phyloP scores from a whole-genome alignment of 1,139 yeast species.

The Blastobotrys serpentis region DNA sequence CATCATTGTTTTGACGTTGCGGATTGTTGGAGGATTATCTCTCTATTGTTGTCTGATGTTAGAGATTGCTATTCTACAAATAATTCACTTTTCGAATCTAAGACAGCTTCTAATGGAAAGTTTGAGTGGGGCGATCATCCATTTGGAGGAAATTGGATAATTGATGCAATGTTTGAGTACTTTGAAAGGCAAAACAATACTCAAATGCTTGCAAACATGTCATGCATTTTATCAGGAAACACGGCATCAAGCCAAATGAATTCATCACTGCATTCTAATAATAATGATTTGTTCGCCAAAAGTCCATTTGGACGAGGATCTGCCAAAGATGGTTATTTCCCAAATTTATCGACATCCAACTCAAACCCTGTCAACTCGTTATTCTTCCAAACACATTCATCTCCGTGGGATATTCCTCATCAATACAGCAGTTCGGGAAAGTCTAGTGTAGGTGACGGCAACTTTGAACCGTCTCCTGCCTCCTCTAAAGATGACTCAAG shows the following conservation, averaged over 20 bases:
- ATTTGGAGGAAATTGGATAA: conserved; percentile 73
- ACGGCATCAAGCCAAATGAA: conserved; percentile 5
- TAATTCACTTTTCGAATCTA: neutral
- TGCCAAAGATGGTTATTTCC: neutral
- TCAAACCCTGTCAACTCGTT: neutral
- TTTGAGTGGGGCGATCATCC: conserved; percentile 77
- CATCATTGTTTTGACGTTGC: conserved; percentile 63
- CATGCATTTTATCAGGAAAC: conserved; percentile 53
- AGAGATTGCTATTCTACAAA: conserved; percentile 14
- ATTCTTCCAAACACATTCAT: conserved; percentile 2
- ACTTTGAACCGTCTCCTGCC: conserved; percentile 11
- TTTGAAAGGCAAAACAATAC: conserved; percentile 66
- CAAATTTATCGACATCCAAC: neutral
- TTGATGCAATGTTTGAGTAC: conserved; percentile 59
- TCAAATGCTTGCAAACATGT: conserved; percentile 89
- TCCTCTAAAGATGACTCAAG: conserved; percentile 25
- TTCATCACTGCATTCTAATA: no score
- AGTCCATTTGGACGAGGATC: neutral
- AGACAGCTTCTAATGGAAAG: neutral
- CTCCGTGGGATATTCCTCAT: conserved; percentile 22
- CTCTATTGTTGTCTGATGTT: conserved; percentile 27
- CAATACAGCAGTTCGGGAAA: conserved; percentile 5
- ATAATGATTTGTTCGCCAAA: neutral
- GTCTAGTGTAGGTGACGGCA: neutral
- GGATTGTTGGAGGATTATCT: conserved; percentile 70